Conservation (phyloP, 2,329 filamentous ascomycete species). For the Arthrobotrys musiformis region DNA sequence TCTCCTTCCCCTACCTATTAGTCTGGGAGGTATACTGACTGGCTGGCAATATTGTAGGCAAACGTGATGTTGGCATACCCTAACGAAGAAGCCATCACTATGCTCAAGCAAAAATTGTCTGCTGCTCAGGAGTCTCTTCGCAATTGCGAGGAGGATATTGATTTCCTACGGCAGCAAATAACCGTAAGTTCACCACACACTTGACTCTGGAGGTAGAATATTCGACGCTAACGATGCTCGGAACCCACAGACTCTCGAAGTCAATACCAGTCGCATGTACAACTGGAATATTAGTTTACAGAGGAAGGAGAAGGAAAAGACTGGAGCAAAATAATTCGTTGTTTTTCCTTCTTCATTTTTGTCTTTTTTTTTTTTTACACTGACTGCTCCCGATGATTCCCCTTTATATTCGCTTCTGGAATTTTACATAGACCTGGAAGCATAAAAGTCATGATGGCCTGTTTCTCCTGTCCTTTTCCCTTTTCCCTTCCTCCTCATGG, state of each 20-base stretch:
- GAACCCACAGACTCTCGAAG: constrained; percentile 83
- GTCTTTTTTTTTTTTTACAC: neutral
- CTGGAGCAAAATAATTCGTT: constrained; percentile 38
- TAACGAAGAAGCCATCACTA: constrained; percentile 82
- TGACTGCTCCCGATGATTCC: constrained; percentile 63
- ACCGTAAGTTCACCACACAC: constrained; percentile 72
- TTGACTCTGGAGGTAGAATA: neutral
- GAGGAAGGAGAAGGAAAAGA: constrained; percentile 81
- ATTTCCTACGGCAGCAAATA: constrained; percentile 95
- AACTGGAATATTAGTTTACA: constrained; percentile 99
- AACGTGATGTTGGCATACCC: constrained; percentile 98
- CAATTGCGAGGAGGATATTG: constrained; percentile 96
- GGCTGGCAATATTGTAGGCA: constrained; percentile 67
- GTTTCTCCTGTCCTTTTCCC: too few relatives aligned
- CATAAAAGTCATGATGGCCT: constrained; percentile 68
- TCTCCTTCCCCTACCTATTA: neutral
- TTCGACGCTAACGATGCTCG: constrained; percentile 19
- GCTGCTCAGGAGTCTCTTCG: constrained; percentile 81
- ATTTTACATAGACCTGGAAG: constrained; percentile 65
- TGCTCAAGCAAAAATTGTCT: constrained; percentile 79
- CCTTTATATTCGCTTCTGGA: constrained; percentile 70
- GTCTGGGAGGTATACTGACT: neutral
- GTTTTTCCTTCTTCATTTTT: neutral
- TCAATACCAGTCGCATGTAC: constrained; percentile 95
- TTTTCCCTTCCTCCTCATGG: too few relatives aligned